Evolutionary conservation across 371 early-diverging fungal genomes (phyloP), one percentile per base, ranked within the genome.

Genomic region (Lichtheimia ramosa): DNA sequence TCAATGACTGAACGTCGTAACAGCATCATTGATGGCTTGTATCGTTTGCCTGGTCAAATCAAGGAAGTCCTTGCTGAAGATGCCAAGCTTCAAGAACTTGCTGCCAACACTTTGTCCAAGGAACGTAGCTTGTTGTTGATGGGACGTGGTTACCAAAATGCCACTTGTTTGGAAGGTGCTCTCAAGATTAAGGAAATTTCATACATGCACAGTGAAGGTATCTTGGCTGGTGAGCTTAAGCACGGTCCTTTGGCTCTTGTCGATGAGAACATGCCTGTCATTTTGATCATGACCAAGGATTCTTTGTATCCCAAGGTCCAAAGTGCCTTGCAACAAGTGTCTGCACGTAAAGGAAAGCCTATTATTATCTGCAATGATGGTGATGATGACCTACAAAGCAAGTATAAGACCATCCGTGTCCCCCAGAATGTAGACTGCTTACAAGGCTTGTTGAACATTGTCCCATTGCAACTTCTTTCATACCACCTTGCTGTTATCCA

Each of bases 131-230:
- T 99, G 72, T 77, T 99, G 42, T 86, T 99, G 64, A 90, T 99
- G 89, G 98, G 99, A 54, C 92, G 99, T 74, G 99, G 99, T 28
- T 95, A 93, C 79, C 97, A 99, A 80, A 89, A 95, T 71, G 98
- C 98, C 41, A 96, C 98, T 1, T 97, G 98, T 71, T 79, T 98
- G 51, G 98, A 99, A 82, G 99, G 96, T 54, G 98, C 99, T 0
- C 78, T 99, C 56, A 99, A 99, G 88, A 97, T 98, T 75, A 98
- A 98, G 88, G 99, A 99, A 83, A 89, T 99, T 39, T 91, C 94
- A 15, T 96, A 96, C 83, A 96, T 96, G 89, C 96, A 96, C 84
- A 84, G 86, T 61, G 96, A 96, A 75, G 98, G 99, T 65, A 96
- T 98, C 74, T 75, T 96, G 60, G 96, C 99, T 23, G 99, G 99